Percentiles rank a stretch among this genome's conserved stretches.
Conservation (phyloP, 1,284 basidiomycete genomes). For the Papiliotrema terrestris region DNA sequence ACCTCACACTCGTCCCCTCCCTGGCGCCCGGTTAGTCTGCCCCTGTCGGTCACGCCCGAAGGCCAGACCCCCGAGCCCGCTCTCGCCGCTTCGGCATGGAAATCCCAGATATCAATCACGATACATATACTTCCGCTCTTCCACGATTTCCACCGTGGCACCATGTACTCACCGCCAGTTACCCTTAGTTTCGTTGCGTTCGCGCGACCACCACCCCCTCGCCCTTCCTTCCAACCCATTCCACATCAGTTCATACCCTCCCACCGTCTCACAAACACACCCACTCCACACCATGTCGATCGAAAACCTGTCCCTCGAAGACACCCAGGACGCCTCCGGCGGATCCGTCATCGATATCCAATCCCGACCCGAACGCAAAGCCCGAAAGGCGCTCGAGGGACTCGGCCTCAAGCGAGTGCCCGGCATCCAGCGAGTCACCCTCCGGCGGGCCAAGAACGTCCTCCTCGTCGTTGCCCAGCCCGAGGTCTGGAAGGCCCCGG, state of each 20-base stretch:
- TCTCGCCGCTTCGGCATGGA: too few relatives aligned
- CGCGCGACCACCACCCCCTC: background rate
- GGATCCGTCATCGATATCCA: slow-evolving; percentile 86
- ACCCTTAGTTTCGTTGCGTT: background rate
- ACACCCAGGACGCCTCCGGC: slow-evolving; percentile 52
- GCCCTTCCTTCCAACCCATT: background rate
- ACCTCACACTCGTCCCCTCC: too few relatives aligned
- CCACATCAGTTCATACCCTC: background rate
- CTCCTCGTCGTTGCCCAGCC: slow-evolving; percentile 90
- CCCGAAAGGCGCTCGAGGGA: slow-evolving; percentile 75
- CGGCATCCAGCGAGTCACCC: slow-evolving; percentile 90
- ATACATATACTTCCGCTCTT: background rate
- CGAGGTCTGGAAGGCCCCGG: slow-evolving; percentile 96
- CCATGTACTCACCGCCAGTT: background rate
- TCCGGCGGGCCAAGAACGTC: slow-evolving; percentile 91
- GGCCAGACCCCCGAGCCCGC: too few relatives aligned
- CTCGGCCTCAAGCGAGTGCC: slow-evolving; percentile 88
- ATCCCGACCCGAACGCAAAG: slow-evolving; percentile 86
- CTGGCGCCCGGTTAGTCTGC: too few relatives aligned
- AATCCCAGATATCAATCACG: background rate
- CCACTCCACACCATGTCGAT: slow-evolving; percentile 56
- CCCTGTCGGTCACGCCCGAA: too few relatives aligned
- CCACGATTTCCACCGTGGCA: background rate
- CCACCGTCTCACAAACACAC: slow-evolving; percentile 51
- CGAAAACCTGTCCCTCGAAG: slow-evolving; percentile 58